Evolutionary conservation across 148 eudicot species (phyloP).

Genomic region (Rhododendron henanense): DNA sequence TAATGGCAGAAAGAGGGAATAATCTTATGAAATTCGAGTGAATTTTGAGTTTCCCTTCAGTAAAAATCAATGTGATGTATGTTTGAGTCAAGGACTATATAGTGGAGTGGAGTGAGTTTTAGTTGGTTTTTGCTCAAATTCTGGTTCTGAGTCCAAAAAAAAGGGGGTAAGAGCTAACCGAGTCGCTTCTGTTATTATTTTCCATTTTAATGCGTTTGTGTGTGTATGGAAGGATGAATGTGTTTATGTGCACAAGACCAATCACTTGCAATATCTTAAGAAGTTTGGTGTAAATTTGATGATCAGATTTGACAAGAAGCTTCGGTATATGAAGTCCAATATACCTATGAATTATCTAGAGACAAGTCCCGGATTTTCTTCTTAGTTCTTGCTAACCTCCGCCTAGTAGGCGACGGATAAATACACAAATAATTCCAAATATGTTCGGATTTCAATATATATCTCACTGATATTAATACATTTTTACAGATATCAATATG

Average conservation of each 20-base stretch:
- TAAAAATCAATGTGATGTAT: neutral
- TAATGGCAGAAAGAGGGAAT: neutral
- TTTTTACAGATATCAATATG: too few relatives aligned
- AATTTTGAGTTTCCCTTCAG: neutral
- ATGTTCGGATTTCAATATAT: too few relatives aligned
- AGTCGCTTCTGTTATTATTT: neutral
- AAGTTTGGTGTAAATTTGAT: too few relatives aligned
- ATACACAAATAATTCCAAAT: too few relatives aligned
- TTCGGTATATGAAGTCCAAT: neutral
- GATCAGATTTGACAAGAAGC: neutral
- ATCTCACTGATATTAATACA: too few relatives aligned
- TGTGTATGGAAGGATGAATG: neutral
- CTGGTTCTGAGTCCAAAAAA: neutral
- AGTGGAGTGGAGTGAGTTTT: neutral
- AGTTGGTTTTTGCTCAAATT: neutral
- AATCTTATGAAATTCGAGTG: neutral
- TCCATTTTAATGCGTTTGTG: neutral
- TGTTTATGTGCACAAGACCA: neutral
- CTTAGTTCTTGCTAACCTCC: too few relatives aligned
- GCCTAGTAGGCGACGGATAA: too few relatives aligned
- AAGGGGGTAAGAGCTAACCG: neutral
- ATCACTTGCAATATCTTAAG: neutral
- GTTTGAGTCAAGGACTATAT: neutral
- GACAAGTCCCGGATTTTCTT: too few relatives aligned
- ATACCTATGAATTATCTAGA: neutral